A percentile compares a stretch with the other conserved stretches of the same genome.
phyloP scores from a whole-genome alignment of 2,329 filamentous ascomycete species.

The Chaetomium globosum region DNA sequence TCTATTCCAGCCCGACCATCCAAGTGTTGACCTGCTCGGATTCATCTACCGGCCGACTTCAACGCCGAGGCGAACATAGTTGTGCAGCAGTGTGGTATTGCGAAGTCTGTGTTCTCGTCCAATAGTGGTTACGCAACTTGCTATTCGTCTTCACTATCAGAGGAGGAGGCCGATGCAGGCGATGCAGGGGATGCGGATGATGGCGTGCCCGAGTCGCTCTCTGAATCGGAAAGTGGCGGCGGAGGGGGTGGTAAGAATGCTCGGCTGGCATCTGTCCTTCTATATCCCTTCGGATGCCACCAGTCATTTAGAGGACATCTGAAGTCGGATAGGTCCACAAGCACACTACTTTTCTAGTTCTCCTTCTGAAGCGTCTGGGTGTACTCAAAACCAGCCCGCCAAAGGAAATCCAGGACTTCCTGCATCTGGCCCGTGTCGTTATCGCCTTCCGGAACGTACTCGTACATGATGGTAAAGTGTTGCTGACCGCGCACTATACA shows the following conservation, averaged over 20 bases:
- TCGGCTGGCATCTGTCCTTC: slow-evolving; percentile 1
- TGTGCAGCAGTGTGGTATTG: not conserved
- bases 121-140: not conserved
- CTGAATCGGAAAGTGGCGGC: not conserved
- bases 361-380: slow-evolving; percentile 14
- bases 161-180: not conserved
- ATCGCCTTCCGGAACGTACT: slow-evolving; percentile 18
- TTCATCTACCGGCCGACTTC: too few species aligned
- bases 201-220: not conserved
- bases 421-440: slow-evolving; percentile 16
- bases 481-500: not conserved
- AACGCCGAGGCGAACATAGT: too few species aligned
- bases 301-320: not conserved
- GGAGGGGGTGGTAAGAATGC: slow-evolving; percentile 12
- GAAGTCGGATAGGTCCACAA: slow-evolving; percentile 15
- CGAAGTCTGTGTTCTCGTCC: not conserved
- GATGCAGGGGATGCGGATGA: not conserved
- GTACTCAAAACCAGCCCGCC: slow-evolving; percentile 7
- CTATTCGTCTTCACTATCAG: not conserved
- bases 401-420: slow-evolving; percentile 8
- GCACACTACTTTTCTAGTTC: slow-evolving; percentile 19
- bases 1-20: too few species aligned
- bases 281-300: not conserved
- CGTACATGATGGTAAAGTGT: slow-evolving; percentile 14
- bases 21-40: too few species aligned